Percentiles rank a stretch among this genome's conserved stretches.
Conservation (phyloP, 495 filamentous ascomycete species). For the Lasiosphaeria miniovina region DNA sequence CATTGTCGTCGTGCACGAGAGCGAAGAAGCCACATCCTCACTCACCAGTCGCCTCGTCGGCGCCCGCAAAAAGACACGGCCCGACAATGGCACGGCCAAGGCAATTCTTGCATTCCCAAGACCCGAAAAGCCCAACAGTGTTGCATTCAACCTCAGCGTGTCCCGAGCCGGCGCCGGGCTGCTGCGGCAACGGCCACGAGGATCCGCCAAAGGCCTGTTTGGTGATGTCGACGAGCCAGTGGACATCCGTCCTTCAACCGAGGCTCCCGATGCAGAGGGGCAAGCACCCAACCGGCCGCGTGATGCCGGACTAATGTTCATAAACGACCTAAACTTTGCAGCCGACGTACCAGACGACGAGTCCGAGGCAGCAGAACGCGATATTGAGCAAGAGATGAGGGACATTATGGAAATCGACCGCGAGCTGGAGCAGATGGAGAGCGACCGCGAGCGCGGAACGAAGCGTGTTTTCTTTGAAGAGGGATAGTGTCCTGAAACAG, state of each 20-base stretch:
- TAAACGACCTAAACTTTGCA: slow-evolving; percentile 40
- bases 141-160: slow-evolving; percentile 47
- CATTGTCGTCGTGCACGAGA: slow-evolving; percentile 55
- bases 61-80: slow-evolving; percentile 32
- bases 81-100: slow-evolving; percentile 21
- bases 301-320: slow-evolving; percentile 38
- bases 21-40: slow-evolving; percentile 34
- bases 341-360: slow-evolving; percentile 43
- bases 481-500: slow-evolving; percentile 21
- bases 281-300: slow-evolving; percentile 1
- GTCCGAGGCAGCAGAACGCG: slow-evolving; percentile 41
- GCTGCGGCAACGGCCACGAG: slow-evolving; percentile 9
- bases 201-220: slow-evolving; percentile 16
- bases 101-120: slow-evolving; percentile 43
- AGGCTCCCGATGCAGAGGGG: slow-evolving; percentile 5
- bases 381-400: slow-evolving; percentile 52
- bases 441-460: slow-evolving; percentile 38
- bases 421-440: slow-evolving; percentile 48
- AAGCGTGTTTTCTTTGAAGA: slow-evolving; percentile 51
- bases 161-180: slow-evolving; percentile 13
- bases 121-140: slow-evolving; percentile 38
- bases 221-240: slow-evolving; percentile 24
- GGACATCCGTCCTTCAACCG: slow-evolving; percentile 24
- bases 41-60: slow-evolving; percentile 32
- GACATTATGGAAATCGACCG: slow-evolving; percentile 56